Evolutionary conservation across 176 grass and related monocot species (phyloP).

Genomic region (Sorghum bicolor): Sorghum_bicolor_NCBIv3 NC_012874.2:1991001-1991500

Average conservation of each 20-base stretch:
- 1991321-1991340: too few relatives aligned
- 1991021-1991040: slow-evolving; percentile 60
- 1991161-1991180: slow-evolving; percentile 26
- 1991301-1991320: neutral
- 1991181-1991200: neutral
- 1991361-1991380: neutral
- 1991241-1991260: neutral
- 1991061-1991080: slow-evolving; percentile 23
- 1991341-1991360: neutral
- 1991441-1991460: neutral
- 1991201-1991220: too few relatives aligned
- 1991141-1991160: neutral
- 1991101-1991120: neutral
- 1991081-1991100: too few relatives aligned
- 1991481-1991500: neutral
- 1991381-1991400: too few relatives aligned
- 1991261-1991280: neutral
- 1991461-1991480: neutral
- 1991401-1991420: too few relatives aligned
- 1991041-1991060: slow-evolving; percentile 51
- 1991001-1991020: slow-evolving; percentile 55
- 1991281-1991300: neutral
- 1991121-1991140: neutral
- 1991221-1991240: neutral
- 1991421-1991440: neutral